Evolutionary conservation across 2,329 filamentous ascomycete species (phyloP).

Genomic region (Hymenoscyphus salicellus): DNA sequence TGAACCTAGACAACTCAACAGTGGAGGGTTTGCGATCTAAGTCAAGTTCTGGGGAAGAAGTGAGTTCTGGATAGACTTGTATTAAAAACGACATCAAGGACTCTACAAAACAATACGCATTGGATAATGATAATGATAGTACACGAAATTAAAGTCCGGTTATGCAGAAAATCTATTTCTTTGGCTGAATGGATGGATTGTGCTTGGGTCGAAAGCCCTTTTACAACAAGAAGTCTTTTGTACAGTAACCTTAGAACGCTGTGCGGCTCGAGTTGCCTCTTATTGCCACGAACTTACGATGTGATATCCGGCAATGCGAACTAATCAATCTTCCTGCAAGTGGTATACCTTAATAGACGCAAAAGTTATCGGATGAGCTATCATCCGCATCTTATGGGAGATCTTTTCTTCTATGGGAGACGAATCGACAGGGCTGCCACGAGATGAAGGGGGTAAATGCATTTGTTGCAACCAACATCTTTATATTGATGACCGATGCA

Average conservation of each 20-base stretch:
- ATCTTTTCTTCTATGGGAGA: neutral
- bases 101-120: neutral
- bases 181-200: neutral
- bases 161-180: neutral
- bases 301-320: neutral
- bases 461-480: neutral
- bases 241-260: neutral
- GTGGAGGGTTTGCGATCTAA: constrained; percentile 59
- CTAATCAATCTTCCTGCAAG: constrained; percentile 1
- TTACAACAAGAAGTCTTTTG: neutral
- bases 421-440: constrained; percentile 3
- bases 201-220: neutral
- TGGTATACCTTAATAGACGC: constrained; percentile 3
- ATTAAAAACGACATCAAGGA: neutral
- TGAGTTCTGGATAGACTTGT: neutral
- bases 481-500: constrained; percentile 6
- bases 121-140: constrained; percentile 4
- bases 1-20: constrained; percentile 71
- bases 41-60: neutral
- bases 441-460: constrained; percentile 1
- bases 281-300: neutral
- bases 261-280: constrained; percentile 10
- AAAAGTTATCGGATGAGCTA: neutral
- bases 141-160: neutral
- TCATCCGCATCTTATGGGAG: constrained; percentile 3